Evolutionary conservation across 2,329 filamentous ascomycete genomes (phyloP).

Genomic region (Fusarium vanettenii): DNA sequence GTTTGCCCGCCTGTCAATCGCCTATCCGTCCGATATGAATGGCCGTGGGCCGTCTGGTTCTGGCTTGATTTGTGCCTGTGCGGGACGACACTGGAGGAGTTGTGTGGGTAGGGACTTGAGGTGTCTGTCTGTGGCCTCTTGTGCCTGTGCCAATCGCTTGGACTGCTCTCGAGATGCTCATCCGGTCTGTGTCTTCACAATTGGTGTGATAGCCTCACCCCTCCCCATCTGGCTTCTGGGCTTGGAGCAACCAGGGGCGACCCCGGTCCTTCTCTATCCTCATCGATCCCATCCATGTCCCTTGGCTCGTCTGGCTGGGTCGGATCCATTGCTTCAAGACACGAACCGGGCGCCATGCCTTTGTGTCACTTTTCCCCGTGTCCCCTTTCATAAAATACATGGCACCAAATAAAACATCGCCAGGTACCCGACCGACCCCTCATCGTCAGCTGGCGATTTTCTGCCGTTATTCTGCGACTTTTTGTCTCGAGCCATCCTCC

Average conservation of each 20-base stretch:
- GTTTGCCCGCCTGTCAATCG: slow-evolving; percentile 29
- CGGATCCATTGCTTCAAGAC: slow-evolving; percentile 47
- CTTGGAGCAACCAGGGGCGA: slow-evolving; percentile 29
- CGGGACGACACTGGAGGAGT: not conserved
- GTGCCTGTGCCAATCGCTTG: slow-evolving; percentile 12
- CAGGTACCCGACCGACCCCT: slow-evolving; percentile 44
- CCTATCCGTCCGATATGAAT: slow-evolving; percentile 9
- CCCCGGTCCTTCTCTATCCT: slow-evolving; percentile 30
- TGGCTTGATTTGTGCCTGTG: not conserved
- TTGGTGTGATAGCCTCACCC: slow-evolving; percentile 33
- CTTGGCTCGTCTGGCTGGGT: slow-evolving; percentile 44
- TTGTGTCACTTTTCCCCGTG: slow-evolving; percentile 47
- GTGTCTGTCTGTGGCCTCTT: slow-evolving; percentile 2
- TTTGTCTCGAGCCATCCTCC: slow-evolving; percentile 20
- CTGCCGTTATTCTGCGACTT: slow-evolving; percentile 25
- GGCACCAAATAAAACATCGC: slow-evolving; percentile 47
- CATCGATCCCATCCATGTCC: slow-evolving; percentile 40
- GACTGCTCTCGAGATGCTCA: slow-evolving; percentile 17
- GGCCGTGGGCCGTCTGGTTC: slow-evolving; percentile 1
- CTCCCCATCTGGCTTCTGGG: slow-evolving; percentile 2
- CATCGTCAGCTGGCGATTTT: slow-evolving; percentile 34
- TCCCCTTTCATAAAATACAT: slow-evolving; percentile 48
- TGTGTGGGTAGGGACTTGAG: slow-evolving; percentile 17
- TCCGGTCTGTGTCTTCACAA: slow-evolving; percentile 12
- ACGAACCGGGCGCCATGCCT: slow-evolving; percentile 44